Conservation (phyloP, 2,329 filamentous ascomycete genomes). For the Geosmithia flava region DNA sequence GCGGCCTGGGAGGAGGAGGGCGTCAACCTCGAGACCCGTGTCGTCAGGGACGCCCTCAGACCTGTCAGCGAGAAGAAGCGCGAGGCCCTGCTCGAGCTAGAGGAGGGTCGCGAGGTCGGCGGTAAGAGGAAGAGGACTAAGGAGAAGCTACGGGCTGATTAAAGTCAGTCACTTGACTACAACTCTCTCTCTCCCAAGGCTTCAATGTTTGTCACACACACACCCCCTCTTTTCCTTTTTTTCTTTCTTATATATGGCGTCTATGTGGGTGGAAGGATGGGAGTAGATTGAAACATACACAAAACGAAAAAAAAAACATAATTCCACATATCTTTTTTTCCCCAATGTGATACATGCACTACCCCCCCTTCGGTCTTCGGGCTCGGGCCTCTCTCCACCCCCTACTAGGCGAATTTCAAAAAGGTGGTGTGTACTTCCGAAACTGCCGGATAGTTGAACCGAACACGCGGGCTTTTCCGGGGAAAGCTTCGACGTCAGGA, state of each 20-base stretch:
- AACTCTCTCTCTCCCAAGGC: background rate
- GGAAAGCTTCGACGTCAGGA: no score
- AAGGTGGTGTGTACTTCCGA: no score
- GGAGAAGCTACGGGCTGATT: slow-evolving; percentile 35
- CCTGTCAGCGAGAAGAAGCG: slow-evolving; percentile 91
- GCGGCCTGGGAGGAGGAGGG: slow-evolving; percentile 77
- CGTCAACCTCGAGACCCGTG: slow-evolving; percentile 85
- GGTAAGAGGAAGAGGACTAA: slow-evolving; percentile 63
- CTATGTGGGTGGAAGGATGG: background rate
- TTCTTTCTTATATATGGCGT: background rate
- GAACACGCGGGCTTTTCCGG: no score
- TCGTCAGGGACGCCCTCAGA: slow-evolving; percentile 77
- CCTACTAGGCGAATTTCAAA: no score
- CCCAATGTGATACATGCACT: no score
- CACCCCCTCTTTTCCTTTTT: no score
- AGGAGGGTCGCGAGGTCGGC: slow-evolving; percentile 80
- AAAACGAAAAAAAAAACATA: no score
- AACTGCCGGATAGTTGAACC: no score
- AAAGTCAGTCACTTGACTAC: background rate
- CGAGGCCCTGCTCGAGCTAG: slow-evolving; percentile 80
- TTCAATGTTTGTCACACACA: background rate
- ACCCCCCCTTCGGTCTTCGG: no score
- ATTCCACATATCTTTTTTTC: no score
- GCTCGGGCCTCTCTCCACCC: no score
- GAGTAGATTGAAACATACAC: no score